Evolutionary conservation across 768 basidiomycete genomes (phyloP).

Genomic region (Leucosporidium scottii): DNA sequence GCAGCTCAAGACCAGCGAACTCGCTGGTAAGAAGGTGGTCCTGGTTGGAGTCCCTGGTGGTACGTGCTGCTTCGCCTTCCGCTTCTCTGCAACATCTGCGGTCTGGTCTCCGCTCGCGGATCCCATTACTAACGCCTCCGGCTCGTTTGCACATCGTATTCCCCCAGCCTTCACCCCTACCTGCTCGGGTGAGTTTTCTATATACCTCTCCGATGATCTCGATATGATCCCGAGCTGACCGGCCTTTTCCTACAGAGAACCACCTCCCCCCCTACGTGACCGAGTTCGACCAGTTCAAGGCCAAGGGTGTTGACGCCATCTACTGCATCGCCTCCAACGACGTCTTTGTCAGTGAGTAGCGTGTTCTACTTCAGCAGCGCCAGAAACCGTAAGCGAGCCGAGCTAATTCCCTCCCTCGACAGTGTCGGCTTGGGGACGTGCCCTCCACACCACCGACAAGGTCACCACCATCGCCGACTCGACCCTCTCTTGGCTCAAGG

Average conservation of each 20-base stretch:
- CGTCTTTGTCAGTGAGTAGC: neutral
- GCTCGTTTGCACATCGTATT: too few species aligned
- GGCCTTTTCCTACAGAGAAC: slow-evolving; percentile 6
- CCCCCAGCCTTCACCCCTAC: slow-evolving; percentile 39
- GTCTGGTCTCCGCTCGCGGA: too few species aligned
- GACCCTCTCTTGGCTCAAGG: slow-evolving; percentile 49
- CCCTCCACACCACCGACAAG: slow-evolving; percentile 36
- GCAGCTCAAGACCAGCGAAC: slow-evolving; percentile 54
- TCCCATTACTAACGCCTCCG: too few species aligned
- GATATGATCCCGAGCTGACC: too few species aligned
- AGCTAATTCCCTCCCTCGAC: slow-evolving; percentile 28
- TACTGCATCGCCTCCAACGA: slow-evolving; percentile 30
- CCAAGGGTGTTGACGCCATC: slow-evolving; percentile 36
- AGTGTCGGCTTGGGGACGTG: slow-evolving; percentile 38
- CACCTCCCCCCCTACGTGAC: slow-evolving; percentile 41
- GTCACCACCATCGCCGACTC: slow-evolving; percentile 57
- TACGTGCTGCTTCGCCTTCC: neutral
- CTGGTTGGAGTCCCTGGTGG: slow-evolving; percentile 71
- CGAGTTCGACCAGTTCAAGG: slow-evolving; percentile 43
- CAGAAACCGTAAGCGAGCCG: neutral
- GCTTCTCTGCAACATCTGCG: too few species aligned
- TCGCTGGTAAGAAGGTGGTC: slow-evolving; percentile 69
- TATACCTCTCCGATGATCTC: too few species aligned
- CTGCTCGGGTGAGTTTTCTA: slow-evolving; percentile 50
- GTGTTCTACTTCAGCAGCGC: too few species aligned